Base-by-base conservation (phyloP, 1,284 basidiomycete species). In the Ceratobasidium papillatum region DNA sequence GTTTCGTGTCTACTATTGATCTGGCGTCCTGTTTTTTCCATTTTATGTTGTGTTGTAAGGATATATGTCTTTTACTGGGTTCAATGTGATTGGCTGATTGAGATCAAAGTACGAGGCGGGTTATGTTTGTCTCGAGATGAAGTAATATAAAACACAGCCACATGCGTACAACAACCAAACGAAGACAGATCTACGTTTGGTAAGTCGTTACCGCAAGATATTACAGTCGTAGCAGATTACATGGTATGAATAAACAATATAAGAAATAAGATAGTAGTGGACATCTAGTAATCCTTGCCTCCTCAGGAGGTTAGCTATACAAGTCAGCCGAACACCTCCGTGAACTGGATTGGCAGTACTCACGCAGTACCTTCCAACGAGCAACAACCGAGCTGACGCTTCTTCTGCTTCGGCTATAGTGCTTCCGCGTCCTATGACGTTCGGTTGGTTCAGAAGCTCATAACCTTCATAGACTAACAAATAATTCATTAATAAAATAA, bases 81-180 rank as follows among this genome's bases (percentile, higher is more conserved):
- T 36, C 19, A 38, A 59, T 59, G 32, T 38, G 34, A 38, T 59
- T 59, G 56, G 56, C 27, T 54, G 22, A 54, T 54, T 12, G 30
- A 19, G 49, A 22, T 22, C 12, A 17, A 38, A n/a, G 36, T 11
- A 59, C 32, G 22, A 12, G 56, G 56, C 34, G 36, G 34, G 56
- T n/a, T 59, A 11, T 59, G 56, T 59, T 59, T 59, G 56, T 59
- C 34, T n/a, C 56, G 32, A 38, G 22, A 30, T 7, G 38, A 59
- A 22, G 38, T 34, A 9, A 59, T 59, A 59, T n/a, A 59, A n/a
- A 8, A 59, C n/a, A 59, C 32, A 36, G n/a, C 27, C 19, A 59
- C 56, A 30, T 14, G 12, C 30, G 27, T 19, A 34, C 32, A 34
- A 25, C 19, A 56, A 52, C 49, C 11, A 52, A n/a, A 22, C 19